Evolutionary conservation across 352 stramenopile species (phyloP).

Genomic region (Phytophthora hibernalis): DNA sequence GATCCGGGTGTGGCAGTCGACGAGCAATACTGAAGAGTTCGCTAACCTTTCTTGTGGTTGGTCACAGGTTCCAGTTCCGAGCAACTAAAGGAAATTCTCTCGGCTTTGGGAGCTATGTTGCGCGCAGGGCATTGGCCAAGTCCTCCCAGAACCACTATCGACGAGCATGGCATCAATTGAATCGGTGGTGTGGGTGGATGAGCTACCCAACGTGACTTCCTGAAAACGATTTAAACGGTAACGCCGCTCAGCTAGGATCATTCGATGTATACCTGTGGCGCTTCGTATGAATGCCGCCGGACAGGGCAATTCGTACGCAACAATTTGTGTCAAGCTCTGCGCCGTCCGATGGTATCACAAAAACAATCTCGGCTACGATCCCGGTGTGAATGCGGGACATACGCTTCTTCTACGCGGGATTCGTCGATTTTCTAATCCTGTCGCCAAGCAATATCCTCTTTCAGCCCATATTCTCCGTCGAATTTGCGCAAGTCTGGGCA

Average conservation of each 20-base stretch:
- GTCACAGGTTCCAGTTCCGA: conserved; percentile 7
- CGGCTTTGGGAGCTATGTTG: conserved; percentile 5
- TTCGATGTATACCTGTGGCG: conserved; percentile 20
- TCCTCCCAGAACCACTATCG: neutral
- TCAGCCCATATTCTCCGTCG: neutral
- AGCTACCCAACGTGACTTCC: neutral
- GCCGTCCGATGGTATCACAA: conserved; percentile 16
- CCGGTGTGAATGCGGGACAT: conserved; percentile 18
- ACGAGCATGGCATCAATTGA: conserved; percentile 12
- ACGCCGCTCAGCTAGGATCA: conserved; percentile 2
- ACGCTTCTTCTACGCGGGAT: conserved; percentile 11
- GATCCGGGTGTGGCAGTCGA: conserved; percentile 11
- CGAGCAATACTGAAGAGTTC: neutral
- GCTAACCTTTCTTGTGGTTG: conserved; percentile 11
- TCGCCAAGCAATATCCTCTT: conserved; percentile 23
- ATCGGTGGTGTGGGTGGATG: conserved; percentile 4
- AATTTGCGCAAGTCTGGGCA: too few relatives aligned
- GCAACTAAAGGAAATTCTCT: conserved; percentile 1
- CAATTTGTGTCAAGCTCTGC: conserved; percentile 19
- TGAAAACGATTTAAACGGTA: neutral
- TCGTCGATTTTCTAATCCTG: conserved; percentile 18
- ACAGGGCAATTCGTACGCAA: conserved; percentile 11
- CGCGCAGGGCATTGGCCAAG: neutral
- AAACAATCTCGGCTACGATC: conserved; percentile 23
- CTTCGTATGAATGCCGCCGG: conserved; percentile 9